phyloP scores from a whole-genome alignment of 768 basidiomycete species.

The Mycena maculata region DNA sequence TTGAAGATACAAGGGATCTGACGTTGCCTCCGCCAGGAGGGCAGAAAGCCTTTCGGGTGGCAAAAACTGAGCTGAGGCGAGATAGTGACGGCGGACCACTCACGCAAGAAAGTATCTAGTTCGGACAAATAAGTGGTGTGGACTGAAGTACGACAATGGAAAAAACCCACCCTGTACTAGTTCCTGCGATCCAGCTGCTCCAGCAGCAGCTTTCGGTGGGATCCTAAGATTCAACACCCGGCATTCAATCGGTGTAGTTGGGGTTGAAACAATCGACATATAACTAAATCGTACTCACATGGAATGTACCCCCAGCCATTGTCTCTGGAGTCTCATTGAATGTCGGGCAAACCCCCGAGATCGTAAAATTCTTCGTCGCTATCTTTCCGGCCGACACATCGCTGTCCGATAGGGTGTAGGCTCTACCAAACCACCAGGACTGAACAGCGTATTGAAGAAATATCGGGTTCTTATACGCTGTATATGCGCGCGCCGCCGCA shows the following conservation, averaged over 20 bases:
- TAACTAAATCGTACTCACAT: not conserved
- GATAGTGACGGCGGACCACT: not conserved
- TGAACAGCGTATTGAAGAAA: conserved; percentile 1
- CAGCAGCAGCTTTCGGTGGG: too few species aligned
- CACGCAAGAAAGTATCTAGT: conserved; percentile 21
- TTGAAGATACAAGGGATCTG: conserved; percentile 15
- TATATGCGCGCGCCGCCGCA: not conserved
- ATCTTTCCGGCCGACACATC: not conserved
- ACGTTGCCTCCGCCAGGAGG: conserved; percentile 10
- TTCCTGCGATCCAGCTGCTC: not conserved
- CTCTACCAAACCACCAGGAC: conserved; percentile 3
- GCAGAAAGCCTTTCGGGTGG: conserved; percentile 11
- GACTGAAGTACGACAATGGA: not conserved
- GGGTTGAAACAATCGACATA: not conserved
- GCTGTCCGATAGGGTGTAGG: not conserved
- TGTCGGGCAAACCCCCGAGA: not conserved
- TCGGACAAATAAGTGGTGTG: not conserved
- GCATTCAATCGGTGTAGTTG: too few species aligned
- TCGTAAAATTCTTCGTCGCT: not conserved
- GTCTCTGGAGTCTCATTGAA: not conserved
- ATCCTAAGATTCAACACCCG: not conserved
- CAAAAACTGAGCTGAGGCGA: not conserved
- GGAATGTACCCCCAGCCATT: not conserved
- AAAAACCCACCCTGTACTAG: conserved; percentile 6
- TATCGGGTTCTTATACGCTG: conserved; percentile 1